Base-by-base conservation (phyloP, 495 filamentous ascomycete species). In the Annulohypoxylon bovei region DNA sequence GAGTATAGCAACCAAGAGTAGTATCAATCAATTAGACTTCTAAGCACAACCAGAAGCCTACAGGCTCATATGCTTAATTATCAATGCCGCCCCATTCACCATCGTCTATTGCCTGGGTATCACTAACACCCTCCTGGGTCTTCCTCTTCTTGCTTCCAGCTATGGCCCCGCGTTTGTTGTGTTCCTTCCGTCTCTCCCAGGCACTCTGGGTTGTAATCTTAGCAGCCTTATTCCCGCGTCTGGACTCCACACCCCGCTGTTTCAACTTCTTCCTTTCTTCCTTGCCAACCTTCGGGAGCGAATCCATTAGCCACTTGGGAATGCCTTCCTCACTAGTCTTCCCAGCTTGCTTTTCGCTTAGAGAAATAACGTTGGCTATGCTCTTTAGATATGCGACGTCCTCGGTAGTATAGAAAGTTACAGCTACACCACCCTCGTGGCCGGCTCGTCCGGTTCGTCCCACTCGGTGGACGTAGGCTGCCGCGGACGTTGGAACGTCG, bases 321-420 rank as follows among this genome's bases (percentile, higher is more conserved):
- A 97, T 85, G 7, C 72, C 67, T 61, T 62, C 69, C 18, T 69
- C 68, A 30, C 68, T 70, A 46, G 20, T 76, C 55, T 83, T 87
- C 0, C 84, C 84, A 0, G 83, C 85, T 66, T 86, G 81, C 79
- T 89, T 92, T 81, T 97, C 92, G 70, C 92, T 92, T 28, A 87
- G 87, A 5, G 92, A 86, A 71, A 98, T 97, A 6, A 98, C 91
- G 73, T 97, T 97, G 37, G 94, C 95, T 37, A 99, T 91, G 64
- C 87, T 91, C 82, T 95, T 97, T 16, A 99, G 86, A 70, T 93
- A 93, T 1, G 91, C 89, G 22, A 98, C 89, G 76, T 99, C 95
- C 53, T 97, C 95, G 75, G 95, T 93, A 0, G 95, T 98, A 73
- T 97, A 99, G 64, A 95, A 90, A 0, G 95, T 98, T 0, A 98